Base-by-base conservation (phyloP, 441 rosid genomes). In the Euphorbia corollata region DNA sequence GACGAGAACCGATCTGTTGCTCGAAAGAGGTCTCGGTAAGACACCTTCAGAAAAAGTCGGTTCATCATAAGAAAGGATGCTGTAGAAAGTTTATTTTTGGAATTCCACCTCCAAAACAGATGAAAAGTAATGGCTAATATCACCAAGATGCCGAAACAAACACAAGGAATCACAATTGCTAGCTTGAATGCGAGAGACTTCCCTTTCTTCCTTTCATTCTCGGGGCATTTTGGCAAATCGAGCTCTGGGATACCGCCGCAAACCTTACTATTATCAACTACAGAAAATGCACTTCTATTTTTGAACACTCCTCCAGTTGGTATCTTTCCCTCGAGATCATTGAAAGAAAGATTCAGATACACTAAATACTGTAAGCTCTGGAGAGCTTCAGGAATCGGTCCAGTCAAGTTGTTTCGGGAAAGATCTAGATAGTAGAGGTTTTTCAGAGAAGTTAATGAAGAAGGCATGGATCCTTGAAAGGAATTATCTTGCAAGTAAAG, bases 1-100 rank as follows among this genome's bases (percentile, higher is more conserved):
- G 73, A 27, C 13, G 77, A 71, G 63, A 73, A 79, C 5, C 70
- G 69, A 53, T 65, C 57, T 0, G 78, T 73, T 15, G 76, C 82
- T 39, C 55, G 66, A 4, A 13, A 30, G 4, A 73, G 72, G 24
- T 11, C 61, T 36, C 10, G 8, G 3, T 73, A 76, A 13, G 78
- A 68, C 15, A 73, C 61, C 53, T 41, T 43, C 30, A 19, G n/a
- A 41, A 5, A 5, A 41, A 22, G 50, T 13, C 16, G 6, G 50
- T 39, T 39, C n/a, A 41, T 61, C 10, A 39, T 19, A 20, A 23
- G 8, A 20, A 41, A 61, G 53, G 65, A 39, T 18, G 53, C 10
- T 13, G 43, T 57, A 16, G 57, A 43, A 4, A 18, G 32, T 4
- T 59, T 59, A 20, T 45, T 7, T 19, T 45, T 5, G 11, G 22